phyloP scores from a whole-genome alignment of 2,329 filamentous ascomycete genomes.

The Talaromyces pinophilus region DNA sequence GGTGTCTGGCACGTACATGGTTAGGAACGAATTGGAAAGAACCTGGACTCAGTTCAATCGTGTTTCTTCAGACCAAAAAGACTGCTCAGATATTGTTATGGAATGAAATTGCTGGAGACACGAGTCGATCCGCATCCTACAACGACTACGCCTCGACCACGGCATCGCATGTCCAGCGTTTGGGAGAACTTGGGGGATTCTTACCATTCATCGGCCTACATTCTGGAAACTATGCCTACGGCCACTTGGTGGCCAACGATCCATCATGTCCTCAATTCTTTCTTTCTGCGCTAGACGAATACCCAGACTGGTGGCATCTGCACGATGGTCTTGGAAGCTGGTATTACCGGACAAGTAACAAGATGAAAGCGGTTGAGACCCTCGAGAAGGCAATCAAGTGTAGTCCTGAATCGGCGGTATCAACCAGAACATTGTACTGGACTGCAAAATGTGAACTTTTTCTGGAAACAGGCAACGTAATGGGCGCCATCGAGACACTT shows the following conservation, averaged over 20 bases:
- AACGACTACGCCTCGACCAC: constrained; percentile 1
- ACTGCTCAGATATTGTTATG: constrained; percentile 6
- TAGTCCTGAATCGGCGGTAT: not conserved
- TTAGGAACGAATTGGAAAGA: constrained; percentile 5
- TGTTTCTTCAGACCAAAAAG: constrained; percentile 9
- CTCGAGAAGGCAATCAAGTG: constrained; percentile 10
- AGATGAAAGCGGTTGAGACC: not conserved
- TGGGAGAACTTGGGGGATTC: not conserved
- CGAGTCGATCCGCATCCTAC: not conserved
- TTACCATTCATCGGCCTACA: constrained; percentile 3
- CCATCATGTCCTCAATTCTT: not conserved
- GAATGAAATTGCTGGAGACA: not conserved
- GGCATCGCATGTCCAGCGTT: not conserved
- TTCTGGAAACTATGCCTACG: constrained; percentile 4
- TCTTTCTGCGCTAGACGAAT: constrained; percentile 4
- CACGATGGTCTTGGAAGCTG: constrained; percentile 1
- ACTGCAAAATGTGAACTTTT: not conserved
- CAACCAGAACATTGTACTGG: not conserved
- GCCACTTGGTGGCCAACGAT: constrained; percentile 1
- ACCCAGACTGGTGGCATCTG: constrained; percentile 12
- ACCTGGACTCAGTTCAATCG: not conserved
- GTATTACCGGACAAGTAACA: constrained; percentile 7
- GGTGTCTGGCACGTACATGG: not conserved
- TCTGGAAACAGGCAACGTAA: not conserved
- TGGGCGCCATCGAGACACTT: not conserved